Evolutionary conservation across 2,329 filamentous ascomycete genomes (phyloP).

Genomic region (Colletotrichum truncatum): DNA sequence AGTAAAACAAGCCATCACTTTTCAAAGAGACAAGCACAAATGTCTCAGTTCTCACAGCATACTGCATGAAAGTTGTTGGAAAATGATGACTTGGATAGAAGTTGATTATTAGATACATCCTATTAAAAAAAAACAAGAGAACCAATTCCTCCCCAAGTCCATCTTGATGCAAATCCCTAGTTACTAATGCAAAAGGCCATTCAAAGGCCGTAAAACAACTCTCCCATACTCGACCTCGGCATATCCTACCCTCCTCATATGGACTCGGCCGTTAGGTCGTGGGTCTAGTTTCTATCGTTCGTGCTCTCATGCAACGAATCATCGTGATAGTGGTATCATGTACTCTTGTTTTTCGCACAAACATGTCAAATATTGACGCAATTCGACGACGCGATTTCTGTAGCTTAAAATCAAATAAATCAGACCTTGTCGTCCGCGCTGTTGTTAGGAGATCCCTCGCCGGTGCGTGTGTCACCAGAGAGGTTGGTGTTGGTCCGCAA

Average conservation of each 20-base stretch:
- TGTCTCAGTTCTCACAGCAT: too few species aligned
- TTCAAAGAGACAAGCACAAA: too few species aligned
- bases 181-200: not conserved
- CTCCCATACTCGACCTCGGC: not conserved
- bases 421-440: slow-evolving; percentile 26
- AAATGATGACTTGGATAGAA: too few species aligned
- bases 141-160: not conserved
- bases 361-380: slow-evolving; percentile 8
- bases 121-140: not conserved
- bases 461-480: slow-evolving; percentile 29
- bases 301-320: slow-evolving; percentile 9
- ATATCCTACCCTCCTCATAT: not conserved
- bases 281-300: slow-evolving; percentile 5
- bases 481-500: slow-evolving; percentile 28
- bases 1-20: too few species aligned
- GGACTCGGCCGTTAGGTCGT: not conserved
- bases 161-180: not conserved
- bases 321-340: slow-evolving; percentile 29
- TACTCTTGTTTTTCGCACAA: slow-evolving; percentile 5
- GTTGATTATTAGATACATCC: slow-evolving; percentile 11
- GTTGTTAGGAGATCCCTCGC: slow-evolving; percentile 17
- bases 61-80: too few species aligned
- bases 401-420: not conserved
- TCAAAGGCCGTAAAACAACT: not conserved
- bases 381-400: not conserved